Conservation (phyloP, 2,329 filamentous ascomycete species). For the Delphinella strobiligena region DNA sequence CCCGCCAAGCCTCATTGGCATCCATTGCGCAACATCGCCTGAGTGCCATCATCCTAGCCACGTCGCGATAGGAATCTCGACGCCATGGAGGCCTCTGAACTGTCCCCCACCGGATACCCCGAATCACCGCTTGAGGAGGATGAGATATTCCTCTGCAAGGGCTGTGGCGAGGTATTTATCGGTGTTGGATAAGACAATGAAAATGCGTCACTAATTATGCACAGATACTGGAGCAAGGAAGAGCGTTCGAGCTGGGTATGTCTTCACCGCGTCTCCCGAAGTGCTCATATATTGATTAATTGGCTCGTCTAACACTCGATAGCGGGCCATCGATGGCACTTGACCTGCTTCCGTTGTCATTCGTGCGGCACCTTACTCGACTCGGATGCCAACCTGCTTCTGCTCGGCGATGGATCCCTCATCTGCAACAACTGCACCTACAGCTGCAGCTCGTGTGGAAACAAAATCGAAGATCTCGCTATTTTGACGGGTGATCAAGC, state of each 20-base stretch:
- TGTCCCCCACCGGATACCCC: slow-evolving; percentile 18
- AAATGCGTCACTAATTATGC: slow-evolving; percentile 9
- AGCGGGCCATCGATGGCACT: slow-evolving; percentile 97
- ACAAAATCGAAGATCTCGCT: slow-evolving; percentile 96
- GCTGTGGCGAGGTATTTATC: slow-evolving; percentile 83
- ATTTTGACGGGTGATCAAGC: slow-evolving; percentile 97
- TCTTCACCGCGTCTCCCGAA: too few relatives aligned
- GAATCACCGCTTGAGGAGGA: slow-evolving; percentile 62
- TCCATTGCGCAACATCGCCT: too few relatives aligned
- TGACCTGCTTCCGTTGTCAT: slow-evolving; percentile 97
- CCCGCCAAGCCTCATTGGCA: too few relatives aligned
- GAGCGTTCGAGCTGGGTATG: slow-evolving; percentile 92
- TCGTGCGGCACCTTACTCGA: slow-evolving; percentile 91
- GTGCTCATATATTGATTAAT: too few relatives aligned
- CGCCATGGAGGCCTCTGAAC: neutral
- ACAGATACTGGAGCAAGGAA: slow-evolving; percentile 94
- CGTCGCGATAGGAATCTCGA: too few relatives aligned
- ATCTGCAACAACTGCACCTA: slow-evolving; percentile 99
- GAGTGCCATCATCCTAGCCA: too few relatives aligned
- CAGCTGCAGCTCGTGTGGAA: slow-evolving; percentile 89
- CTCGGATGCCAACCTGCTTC: slow-evolving; percentile 91
- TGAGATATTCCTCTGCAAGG: slow-evolving; percentile 74
- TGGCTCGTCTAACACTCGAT: slow-evolving; percentile 20
- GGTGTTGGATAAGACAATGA: slow-evolving; percentile 1
- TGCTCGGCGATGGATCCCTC: slow-evolving; percentile 91